phyloP scores from a whole-genome alignment of 306 rosid species.

The Cercis canadensis region DNA sequence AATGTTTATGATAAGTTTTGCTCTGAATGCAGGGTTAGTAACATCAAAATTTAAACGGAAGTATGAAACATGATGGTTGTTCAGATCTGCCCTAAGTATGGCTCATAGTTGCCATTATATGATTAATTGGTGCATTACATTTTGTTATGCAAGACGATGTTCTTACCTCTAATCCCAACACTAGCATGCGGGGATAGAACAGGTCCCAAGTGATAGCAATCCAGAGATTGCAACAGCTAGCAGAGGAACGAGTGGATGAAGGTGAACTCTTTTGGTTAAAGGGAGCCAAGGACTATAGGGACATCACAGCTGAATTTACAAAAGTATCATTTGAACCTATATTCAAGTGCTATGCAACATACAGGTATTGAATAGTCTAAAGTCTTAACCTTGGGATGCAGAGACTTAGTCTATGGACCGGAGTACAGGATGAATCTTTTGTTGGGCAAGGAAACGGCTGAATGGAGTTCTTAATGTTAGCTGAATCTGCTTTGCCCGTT shows the following conservation, averaged over 20 bases:
- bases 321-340: neutral
- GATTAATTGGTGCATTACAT: neutral
- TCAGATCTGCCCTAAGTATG: neutral
- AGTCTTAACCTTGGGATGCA: slow-evolving; percentile 1
- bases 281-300: slow-evolving; percentile 8
- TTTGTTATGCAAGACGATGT: neutral
- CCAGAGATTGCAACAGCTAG: slow-evolving; percentile 18
- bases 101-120: neutral
- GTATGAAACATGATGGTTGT: neutral
- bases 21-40: neutral
- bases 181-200: neutral
- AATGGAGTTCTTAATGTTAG: neutral
- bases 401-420: slow-evolving; percentile 12
- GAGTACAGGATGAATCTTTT: neutral
- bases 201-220: neutral
- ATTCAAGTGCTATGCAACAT: neutral
- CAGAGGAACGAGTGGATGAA: slow-evolving; percentile 9
- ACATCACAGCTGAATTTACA: slow-evolving; percentile 9
- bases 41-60: neutral
- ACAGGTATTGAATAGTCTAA: slow-evolving; percentile 5
- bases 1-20: neutral
- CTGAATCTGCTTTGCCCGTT: neutral
- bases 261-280: slow-evolving; percentile 7
- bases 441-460: slow-evolving; percentile 15
- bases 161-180: neutral